Evolutionary conservation across 192 early-diverging fungal genomes (phyloP).

Genomic region (Irineochytrium annulatum): DNA sequence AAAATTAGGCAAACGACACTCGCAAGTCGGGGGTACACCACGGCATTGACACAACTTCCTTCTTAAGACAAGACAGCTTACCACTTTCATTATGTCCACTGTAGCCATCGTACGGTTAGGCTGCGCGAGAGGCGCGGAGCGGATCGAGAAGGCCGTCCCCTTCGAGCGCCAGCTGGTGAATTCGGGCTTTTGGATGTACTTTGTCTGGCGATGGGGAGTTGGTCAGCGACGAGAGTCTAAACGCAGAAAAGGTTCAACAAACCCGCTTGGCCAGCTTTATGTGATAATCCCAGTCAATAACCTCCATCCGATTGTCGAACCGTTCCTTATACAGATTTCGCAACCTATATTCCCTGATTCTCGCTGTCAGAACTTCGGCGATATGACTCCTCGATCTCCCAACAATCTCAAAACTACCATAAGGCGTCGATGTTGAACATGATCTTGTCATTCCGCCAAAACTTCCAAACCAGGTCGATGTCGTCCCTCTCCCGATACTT

Average conservation of each 20-base stretch:
- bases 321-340: constrained; percentile 27
- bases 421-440: constrained; percentile 29
- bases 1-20: not conserved
- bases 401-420: constrained; percentile 19
- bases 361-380: no score
- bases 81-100: constrained; percentile 37
- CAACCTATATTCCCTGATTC: constrained; percentile 37
- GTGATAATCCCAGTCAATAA: constrained; percentile 59
- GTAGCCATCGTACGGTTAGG: constrained; percentile 51
- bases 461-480: constrained; percentile 52
- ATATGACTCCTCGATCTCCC: no score
- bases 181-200: constrained; percentile 39
- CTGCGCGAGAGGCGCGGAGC: constrained; percentile 24
- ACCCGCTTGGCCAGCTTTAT: constrained; percentile 49
- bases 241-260: not conserved
- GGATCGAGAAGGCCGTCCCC: constrained; percentile 43
- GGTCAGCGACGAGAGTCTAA: not conserved
- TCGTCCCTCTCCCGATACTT: constrained; percentile 56
- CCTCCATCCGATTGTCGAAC: constrained; percentile 48
- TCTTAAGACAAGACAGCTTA: no score
- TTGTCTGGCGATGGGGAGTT: constrained; percentile 7
- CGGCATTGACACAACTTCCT: no score
- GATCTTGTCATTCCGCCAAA: constrained; percentile 42
- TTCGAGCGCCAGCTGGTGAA: constrained; percentile 36
- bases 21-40: not conserved